phyloP scores from a whole-genome alignment of 805 yeast species.

The Candida dajiaensis region DNA sequence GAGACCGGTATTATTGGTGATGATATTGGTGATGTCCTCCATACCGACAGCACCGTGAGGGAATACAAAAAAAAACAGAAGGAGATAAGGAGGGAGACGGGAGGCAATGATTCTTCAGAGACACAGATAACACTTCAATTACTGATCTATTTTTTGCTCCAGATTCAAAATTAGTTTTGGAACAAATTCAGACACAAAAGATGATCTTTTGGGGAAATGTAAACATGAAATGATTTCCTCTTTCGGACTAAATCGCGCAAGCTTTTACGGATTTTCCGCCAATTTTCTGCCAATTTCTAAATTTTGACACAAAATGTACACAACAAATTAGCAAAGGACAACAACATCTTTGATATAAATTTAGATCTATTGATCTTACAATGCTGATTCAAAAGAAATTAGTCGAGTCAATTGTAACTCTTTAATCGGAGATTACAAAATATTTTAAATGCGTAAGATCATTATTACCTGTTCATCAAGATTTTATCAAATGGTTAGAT shows the following conservation, averaged over 20 bases:
- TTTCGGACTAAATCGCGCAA: background rate
- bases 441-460: background rate
- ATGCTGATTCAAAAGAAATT: too few relatives aligned
- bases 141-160: background rate
- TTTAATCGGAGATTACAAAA: too few relatives aligned
- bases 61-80: too few relatives aligned
- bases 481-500: conserved; percentile 29
- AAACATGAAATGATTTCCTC: background rate
- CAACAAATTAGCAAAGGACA: background rate
- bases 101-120: background rate
- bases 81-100: background rate
- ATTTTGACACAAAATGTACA: background rate
- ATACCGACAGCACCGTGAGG: background rate
- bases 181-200: background rate
- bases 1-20: background rate
- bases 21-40: conserved; percentile 6
- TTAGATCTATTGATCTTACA: too few relatives aligned
- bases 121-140: background rate
- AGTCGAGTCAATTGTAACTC: too few relatives aligned
- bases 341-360: too few relatives aligned
- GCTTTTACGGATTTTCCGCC: too few relatives aligned
- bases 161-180: background rate
- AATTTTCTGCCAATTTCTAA: background rate
- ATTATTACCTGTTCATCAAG: background rate
- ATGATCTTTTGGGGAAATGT: background rate